These are phyloP conservation scores for Backusella parvicylindrica DNA, from an alignment of 192 early-diverging fungal species.

Conservation along the genomic window DNA sequence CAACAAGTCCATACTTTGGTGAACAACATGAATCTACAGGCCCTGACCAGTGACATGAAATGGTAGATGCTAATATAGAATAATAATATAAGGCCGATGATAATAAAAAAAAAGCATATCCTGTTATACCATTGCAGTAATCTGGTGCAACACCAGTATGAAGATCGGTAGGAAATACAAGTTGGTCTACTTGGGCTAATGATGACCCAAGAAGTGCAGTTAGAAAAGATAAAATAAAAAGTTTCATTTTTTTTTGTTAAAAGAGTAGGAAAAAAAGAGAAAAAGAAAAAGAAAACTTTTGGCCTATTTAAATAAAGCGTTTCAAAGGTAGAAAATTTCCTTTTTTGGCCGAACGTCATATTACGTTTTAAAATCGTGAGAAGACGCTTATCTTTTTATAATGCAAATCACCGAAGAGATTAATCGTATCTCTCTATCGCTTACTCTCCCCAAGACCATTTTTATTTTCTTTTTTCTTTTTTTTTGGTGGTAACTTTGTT, in stretches of 20 bases:
- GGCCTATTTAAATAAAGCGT: background rate
- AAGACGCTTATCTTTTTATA: background rate
- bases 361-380: background rate
- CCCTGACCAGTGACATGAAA: constrained; percentile 32
- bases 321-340: constrained; percentile 2
- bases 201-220: background rate
- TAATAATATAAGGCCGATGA: background rate
- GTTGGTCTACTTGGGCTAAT: background rate
- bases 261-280: background rate
- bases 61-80: constrained; percentile 5
- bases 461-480: no score
- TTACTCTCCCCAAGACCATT: no score
- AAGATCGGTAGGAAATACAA: no score
- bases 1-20: constrained; percentile 31
- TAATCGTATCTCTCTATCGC: background rate
- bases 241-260: background rate
- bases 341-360: background rate
- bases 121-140: background rate
- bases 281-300: background rate
- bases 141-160: background rate
- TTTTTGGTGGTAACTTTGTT: no score
- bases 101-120: background rate
- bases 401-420: background rate
- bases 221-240: background rate
- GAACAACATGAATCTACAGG: constrained; percentile 29